Percentiles rank a stretch among this genome's conserved stretches.
Evolutionary conservation across 2,329 filamentous ascomycete species (phyloP).

Genomic region (Lecanicillium sp.): DNA sequence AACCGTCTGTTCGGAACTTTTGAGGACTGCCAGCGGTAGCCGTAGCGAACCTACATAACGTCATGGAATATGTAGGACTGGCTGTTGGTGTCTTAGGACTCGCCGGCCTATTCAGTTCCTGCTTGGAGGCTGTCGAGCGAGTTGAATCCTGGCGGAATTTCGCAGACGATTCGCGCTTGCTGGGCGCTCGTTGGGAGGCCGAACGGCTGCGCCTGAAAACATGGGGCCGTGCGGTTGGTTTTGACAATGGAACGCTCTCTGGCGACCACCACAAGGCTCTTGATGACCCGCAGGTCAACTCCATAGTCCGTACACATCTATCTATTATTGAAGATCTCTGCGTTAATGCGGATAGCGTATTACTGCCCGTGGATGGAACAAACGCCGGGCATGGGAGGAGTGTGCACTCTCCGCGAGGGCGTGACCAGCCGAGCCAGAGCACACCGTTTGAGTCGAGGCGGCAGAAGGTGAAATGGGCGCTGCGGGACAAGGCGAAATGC

Average conservation of each 20-base stretch:
- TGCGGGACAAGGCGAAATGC: slow-evolving; percentile 2
- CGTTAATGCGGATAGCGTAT: background rate
- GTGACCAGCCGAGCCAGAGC: background rate
- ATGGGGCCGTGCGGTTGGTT: background rate
- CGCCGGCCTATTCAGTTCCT: slow-evolving; percentile 1
- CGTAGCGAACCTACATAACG: background rate
- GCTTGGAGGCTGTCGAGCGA: background rate
- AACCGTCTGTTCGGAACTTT: too few relatives aligned
- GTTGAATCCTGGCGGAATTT: slow-evolving; percentile 2
- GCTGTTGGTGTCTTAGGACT: slow-evolving; percentile 5
- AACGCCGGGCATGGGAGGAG: too few relatives aligned
- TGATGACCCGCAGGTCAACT: background rate
- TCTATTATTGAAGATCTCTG: background rate
- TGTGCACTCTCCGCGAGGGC: background rate
- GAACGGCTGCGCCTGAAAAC: background rate
- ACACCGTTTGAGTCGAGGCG: background rate
- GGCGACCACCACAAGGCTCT: slow-evolving; percentile 1
- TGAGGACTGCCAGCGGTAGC: too few relatives aligned
- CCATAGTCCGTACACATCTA: slow-evolving; percentile 1
- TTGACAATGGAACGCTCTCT: background rate
- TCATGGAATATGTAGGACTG: slow-evolving; percentile 13
- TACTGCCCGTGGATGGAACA: background rate
- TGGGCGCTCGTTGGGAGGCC: background rate
- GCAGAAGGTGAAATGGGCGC: slow-evolving; percentile 2
- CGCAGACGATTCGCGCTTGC: background rate